Base-by-base conservation (phyloP, 768 basidiomycete species). In the Candolleomyces eurysporus region DNA sequence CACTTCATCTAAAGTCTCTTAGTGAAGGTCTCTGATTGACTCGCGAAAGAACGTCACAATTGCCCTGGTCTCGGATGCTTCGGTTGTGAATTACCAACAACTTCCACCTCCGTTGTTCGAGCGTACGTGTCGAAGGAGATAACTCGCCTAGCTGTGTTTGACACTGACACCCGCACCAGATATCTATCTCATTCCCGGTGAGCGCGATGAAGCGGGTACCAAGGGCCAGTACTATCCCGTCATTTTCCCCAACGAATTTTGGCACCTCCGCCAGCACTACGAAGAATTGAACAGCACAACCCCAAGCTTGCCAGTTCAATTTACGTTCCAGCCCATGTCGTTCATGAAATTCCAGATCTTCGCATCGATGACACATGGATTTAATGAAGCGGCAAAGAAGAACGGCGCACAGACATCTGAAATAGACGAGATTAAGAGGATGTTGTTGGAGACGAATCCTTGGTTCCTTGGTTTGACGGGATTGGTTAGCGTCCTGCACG, bases 171-270 rank as follows among this genome's bases (percentile, higher is more conserved):
- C 32, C 58, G 55, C 56, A 30, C 58, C 67, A 90, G 91, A 91
- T 71, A 72, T 94, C 50, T 76, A 85, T 57, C 70, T 94, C 45
- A 77, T 89, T 43, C 80, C 84, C 4, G 79, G 75, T 26, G 67
- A 78, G 59, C 84, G 90, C 42, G 90, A 92, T 63, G 74, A 82
- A 42, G 84, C 85, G 22, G 88, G 89, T 4, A 82, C 79, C 3
- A 82, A 81, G 62, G 90, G 85, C 3, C 85, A 81, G 64, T 94
- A 96, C 81, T 90, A 87, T 68, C 96, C 96, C 9, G 87, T 96
- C 61, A 71, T 98, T 42, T 98, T 90, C 74, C 85, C 93, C 14
- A 98, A 98, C 70, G 94, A 97, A 69, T 98, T 98, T 75, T 98
- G 96, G 94, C 84, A 90, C 64, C 82, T 94, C 32, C 85, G 87